These are phyloP conservation scores for Fonsecaea pugnacius DNA, from an alignment of 2,329 filamentous ascomycete species.

Conservation along the genomic window DNA sequence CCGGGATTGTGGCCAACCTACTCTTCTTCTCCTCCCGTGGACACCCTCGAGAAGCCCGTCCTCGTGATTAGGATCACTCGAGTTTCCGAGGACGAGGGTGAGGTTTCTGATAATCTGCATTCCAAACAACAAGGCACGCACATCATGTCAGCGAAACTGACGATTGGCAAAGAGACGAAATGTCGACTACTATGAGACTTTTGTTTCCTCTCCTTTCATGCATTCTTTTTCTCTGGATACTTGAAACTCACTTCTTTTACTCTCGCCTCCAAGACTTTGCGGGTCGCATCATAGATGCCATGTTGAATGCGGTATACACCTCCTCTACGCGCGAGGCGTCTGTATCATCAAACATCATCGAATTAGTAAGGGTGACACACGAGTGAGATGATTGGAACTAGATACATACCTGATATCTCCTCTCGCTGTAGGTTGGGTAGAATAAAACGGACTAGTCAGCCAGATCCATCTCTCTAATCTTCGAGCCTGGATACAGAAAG, in stretches of 20 bases:
- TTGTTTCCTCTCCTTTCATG: no score
- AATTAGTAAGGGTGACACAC: background rate
- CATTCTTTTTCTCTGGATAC: background rate
- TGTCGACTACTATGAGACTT: no score
- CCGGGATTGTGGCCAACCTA: background rate
- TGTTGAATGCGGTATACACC: constrained; percentile 41
- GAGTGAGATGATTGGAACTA: background rate
- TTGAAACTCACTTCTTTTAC: constrained; percentile 36
- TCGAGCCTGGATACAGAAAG: background rate
- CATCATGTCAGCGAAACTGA: no score
- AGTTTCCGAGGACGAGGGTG: constrained; percentile 3
- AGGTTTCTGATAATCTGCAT: background rate
- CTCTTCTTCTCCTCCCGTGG: background rate
- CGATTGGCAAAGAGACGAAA: no score
- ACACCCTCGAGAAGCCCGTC: background rate
- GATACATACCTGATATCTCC: background rate
- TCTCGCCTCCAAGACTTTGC: constrained; percentile 34
- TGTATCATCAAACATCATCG: background rate
- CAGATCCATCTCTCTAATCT: background rate
- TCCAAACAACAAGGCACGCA: no score
- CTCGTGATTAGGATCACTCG: constrained; percentile 1
- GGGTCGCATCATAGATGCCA: constrained; percentile 40
- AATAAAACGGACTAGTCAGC: background rate
- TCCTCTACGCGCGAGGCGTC: constrained; percentile 44
- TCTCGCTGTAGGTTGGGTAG: background rate